Evolutionary conservation across 2,329 filamentous ascomycete species (phyloP).

Genomic region (Diaporthe eres): DNA sequence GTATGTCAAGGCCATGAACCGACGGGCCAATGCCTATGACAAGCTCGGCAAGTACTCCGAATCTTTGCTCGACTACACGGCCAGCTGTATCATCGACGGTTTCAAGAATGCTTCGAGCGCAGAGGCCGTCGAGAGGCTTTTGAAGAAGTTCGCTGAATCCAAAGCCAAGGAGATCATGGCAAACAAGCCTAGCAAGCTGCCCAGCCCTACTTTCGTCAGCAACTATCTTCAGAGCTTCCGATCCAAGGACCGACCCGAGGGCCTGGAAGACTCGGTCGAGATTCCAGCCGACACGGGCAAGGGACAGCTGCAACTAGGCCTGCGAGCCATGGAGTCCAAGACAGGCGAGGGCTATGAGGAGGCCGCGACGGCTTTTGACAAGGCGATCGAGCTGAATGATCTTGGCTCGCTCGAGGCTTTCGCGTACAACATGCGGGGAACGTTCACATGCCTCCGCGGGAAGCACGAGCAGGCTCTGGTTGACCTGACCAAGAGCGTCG

Average conservation of each 20-base stretch:
- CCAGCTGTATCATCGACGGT: slow-evolving; percentile 98
- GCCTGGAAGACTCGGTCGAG: slow-evolving; percentile 86
- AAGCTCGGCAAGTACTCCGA: slow-evolving; percentile 92
- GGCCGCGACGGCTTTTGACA: slow-evolving; percentile 87
- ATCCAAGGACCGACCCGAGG: slow-evolving; percentile 81
- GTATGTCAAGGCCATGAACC: slow-evolving; percentile 98
- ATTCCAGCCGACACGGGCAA: slow-evolving; percentile 83
- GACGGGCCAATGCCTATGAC: slow-evolving; percentile 96
- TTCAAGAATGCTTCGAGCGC: slow-evolving; percentile 94
- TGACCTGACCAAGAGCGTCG: slow-evolving; percentile 93
- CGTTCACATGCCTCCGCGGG: slow-evolving; percentile 92
- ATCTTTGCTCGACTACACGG: slow-evolving; percentile 96
- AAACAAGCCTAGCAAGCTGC: slow-evolving; percentile 88
- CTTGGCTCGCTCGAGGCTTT: slow-evolving; percentile 88
- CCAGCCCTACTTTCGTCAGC: slow-evolving; percentile 95
- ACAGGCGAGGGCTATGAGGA: slow-evolving; percentile 94
- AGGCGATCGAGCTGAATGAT: slow-evolving; percentile 85
- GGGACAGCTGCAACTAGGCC: slow-evolving; percentile 87
- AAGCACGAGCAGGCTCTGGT: slow-evolving; percentile 86
- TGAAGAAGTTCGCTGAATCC: slow-evolving; percentile 96
- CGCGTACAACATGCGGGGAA: slow-evolving; percentile 96
- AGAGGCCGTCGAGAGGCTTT: slow-evolving; percentile 88
- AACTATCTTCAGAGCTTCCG: slow-evolving; percentile 99
- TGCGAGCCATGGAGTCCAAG: slow-evolving; percentile 85
- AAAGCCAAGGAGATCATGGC: slow-evolving; percentile 92